phyloP scores from a whole-genome alignment of 148 eudicot species.

The Cornus florida region DNA sequence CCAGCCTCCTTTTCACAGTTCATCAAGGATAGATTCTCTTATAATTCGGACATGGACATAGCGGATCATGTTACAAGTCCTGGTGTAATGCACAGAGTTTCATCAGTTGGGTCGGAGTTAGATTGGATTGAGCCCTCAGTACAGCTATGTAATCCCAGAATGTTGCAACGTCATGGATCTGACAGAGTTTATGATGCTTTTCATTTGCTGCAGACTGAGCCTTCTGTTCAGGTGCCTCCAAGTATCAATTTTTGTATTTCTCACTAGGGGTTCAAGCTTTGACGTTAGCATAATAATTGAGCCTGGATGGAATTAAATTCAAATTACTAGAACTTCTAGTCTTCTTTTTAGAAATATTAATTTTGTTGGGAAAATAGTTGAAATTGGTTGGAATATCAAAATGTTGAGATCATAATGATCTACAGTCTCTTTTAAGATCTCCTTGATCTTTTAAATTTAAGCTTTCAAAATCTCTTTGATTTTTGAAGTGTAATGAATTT shows the following conservation, averaged over 20 bases:
- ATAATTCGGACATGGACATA: conserved; percentile 25
- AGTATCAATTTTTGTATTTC: not conserved
- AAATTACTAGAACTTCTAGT: too few species aligned
- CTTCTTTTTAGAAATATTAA: too few species aligned
- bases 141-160: conserved; percentile 36
- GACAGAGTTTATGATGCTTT: conserved; percentile 67
- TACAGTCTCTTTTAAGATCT: too few species aligned
- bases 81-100: conserved; percentile 22
- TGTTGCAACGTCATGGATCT: conserved; percentile 32
- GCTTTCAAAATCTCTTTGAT: too few species aligned
- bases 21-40: conserved; percentile 18
- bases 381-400: too few species aligned
- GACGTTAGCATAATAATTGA: not conserved
- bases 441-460: too few species aligned
- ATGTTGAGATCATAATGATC: too few species aligned
- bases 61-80: conserved; percentile 21
- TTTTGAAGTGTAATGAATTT: too few species aligned
- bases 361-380: too few species aligned
- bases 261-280: not conserved
- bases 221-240: conserved; percentile 57
- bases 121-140: conserved; percentile 83
- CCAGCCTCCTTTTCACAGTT: conserved; percentile 23
- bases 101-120: conserved; percentile 42
- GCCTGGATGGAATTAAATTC: not conserved
- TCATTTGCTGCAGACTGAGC: conserved; percentile 61